Evolutionary conservation across 2,329 filamentous ascomycete species (phyloP).

Genomic region (Aspergillus pseudoterreus): DNA sequence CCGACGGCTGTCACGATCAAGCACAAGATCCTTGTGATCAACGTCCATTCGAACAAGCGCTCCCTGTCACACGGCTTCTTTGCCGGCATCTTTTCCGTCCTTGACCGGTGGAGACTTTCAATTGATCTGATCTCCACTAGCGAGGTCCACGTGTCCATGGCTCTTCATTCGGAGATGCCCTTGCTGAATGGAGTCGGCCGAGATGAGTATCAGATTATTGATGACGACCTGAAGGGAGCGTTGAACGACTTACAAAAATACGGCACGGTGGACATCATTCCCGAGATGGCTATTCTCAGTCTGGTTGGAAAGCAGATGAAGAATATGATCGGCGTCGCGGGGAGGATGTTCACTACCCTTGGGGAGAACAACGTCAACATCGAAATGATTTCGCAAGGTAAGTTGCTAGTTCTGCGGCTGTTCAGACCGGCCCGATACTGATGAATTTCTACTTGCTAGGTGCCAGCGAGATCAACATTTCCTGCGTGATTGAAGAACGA

Average conservation of each 20-base stretch:
- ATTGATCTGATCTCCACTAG: conserved; percentile 96
- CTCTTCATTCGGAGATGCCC: conserved; percentile 74
- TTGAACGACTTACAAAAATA: conserved; percentile 72
- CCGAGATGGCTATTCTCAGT: conserved; percentile 92
- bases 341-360: conserved; percentile 89
- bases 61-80: conserved; percentile 96
- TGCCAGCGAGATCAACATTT: conserved; percentile 98
- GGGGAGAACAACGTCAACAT: conserved; percentile 94
- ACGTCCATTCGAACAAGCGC: conserved; percentile 96
- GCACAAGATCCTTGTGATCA: conserved; percentile 92
- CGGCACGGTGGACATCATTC: conserved; percentile 85
- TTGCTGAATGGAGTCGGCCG: conserved; percentile 47
- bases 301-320: conserved; percentile 95
- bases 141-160: conserved; percentile 97
- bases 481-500: conserved; percentile 88
- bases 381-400: conserved; percentile 99
- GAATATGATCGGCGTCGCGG: conserved; percentile 92
- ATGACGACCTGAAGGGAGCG: conserved; percentile 61
- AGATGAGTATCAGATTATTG: conserved; percentile 52
- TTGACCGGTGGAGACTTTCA: conserved; percentile 80
- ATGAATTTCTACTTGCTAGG: conserved; percentile 50
- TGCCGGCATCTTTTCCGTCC: conserved; percentile 85
- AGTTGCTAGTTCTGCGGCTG: conserved; percentile 20
- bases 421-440: conserved; percentile 7
- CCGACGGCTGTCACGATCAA: conserved; percentile 95